phyloP scores from a whole-genome alignment of 108 stramenopile species.

The Tribonema minus region DNA sequence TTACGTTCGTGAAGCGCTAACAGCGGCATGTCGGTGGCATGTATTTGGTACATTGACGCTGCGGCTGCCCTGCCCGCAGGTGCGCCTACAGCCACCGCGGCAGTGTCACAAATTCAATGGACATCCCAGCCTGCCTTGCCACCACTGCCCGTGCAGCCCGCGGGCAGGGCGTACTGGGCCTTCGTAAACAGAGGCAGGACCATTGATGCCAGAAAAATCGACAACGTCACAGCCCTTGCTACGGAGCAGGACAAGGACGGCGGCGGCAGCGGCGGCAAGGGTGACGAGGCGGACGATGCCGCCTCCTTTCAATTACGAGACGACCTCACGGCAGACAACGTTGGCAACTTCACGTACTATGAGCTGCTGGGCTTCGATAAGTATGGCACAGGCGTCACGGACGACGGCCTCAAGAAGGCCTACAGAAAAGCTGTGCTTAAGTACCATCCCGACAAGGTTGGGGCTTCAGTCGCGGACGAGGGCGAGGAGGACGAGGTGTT shows the following conservation, averaged over 20 bases:
- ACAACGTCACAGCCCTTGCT: constrained; percentile 17
- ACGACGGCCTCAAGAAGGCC: constrained; percentile 46
- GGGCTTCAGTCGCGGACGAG: constrained; percentile 34
- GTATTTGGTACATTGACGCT: too few relatives aligned
- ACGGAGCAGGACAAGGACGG: neutral
- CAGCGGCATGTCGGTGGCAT: too few relatives aligned
- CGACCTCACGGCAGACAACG: constrained; percentile 31
- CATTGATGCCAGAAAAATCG: constrained; percentile 27
- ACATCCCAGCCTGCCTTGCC: too few relatives aligned
- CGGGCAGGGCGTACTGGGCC: constrained; percentile 22
- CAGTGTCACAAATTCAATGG: too few relatives aligned
- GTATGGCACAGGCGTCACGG: constrained; percentile 29
- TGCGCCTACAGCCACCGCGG: too few relatives aligned
- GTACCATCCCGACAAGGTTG: constrained; percentile 57
- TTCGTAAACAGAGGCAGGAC: constrained; percentile 19
- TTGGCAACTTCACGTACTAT: constrained; percentile 27
- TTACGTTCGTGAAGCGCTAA: too few relatives aligned
- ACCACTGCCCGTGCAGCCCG: constrained; percentile 32
- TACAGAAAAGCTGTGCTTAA: constrained; percentile 57
- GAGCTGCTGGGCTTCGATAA: constrained; percentile 38
- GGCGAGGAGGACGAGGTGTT: constrained; percentile 64
- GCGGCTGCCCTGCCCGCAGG: too few relatives aligned
- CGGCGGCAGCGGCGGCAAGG: constrained; percentile 18
- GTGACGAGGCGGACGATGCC: constrained; percentile 12
- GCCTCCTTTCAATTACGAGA: constrained; percentile 12